Conservation (phyloP, 108 stramenopile genomes). For the Conticribra guillardii region DNA sequence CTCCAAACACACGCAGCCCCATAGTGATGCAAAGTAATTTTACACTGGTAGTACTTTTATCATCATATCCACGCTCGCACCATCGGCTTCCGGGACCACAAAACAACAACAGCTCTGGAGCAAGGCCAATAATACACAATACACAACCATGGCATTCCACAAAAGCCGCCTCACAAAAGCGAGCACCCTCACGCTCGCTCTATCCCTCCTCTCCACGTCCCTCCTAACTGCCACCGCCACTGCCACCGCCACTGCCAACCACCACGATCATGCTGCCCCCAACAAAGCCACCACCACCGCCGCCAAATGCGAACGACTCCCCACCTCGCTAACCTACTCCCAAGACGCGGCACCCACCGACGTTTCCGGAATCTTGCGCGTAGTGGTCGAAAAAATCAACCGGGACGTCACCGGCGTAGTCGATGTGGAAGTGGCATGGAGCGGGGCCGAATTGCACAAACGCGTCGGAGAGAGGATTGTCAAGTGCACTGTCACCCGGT, state of each 20-base stretch:
- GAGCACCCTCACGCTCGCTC: not conserved
- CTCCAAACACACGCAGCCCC: no score
- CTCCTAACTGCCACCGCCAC: not conserved
- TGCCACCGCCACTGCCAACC: not conserved
- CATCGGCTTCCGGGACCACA: no score
- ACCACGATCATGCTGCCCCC: not conserved
- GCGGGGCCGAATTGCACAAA: constrained; percentile 79
- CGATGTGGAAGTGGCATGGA: constrained; percentile 86
- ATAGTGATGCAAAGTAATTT: no score
- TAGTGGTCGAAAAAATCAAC: constrained; percentile 80
- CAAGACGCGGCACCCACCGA: constrained; percentile 86
- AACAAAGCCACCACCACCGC: constrained; percentile 1
- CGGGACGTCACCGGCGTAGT: constrained; percentile 81
- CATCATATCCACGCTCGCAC: no score
- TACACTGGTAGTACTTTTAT: no score
- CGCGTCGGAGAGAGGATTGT: constrained; percentile 83
- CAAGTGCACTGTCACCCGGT: constrained; percentile 74
- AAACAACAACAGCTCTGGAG: not conserved
- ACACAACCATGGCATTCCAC: not conserved
- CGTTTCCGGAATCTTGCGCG: constrained; percentile 77
- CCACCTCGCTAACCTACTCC: constrained; percentile 72
- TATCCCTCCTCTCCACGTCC: not conserved
- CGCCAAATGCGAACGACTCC: constrained; percentile 70
- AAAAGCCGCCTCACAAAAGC: not conserved
- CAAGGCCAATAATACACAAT: not conserved